Evolutionary conservation across 305 asterid genomes (phyloP).

Genomic region (Solanum hybrid): DNA sequence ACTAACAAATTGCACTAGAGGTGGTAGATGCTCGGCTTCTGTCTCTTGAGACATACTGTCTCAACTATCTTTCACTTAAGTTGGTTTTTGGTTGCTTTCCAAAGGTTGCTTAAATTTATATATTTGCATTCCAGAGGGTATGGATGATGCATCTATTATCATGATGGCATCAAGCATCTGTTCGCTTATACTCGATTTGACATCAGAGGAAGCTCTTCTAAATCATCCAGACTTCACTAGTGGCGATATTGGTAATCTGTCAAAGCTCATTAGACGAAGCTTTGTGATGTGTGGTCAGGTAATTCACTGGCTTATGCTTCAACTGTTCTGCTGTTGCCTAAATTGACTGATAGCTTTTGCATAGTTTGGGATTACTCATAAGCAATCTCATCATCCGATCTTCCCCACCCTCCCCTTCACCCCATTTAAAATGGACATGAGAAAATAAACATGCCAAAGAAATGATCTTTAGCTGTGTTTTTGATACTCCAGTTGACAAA

Average conservation of each 20-base stretch:
- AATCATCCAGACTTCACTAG: constrained; percentile 35
- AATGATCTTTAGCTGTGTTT: background rate
- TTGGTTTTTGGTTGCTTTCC: background rate
- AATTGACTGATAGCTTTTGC: background rate
- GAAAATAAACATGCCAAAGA: background rate
- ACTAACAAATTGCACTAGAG: background rate
- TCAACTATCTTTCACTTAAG: background rate
- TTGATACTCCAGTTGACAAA: constrained; percentile 1
- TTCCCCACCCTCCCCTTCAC: background rate
- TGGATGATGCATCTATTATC: constrained; percentile 30
- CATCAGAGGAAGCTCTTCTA: constrained; percentile 67
- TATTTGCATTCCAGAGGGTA: constrained; percentile 28
- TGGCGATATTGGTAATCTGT: constrained; percentile 30
- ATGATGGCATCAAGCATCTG: constrained; percentile 85
- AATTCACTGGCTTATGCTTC: constrained; percentile 4
- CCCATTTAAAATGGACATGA: background rate
- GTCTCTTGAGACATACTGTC: background rate
- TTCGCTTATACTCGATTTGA: constrained; percentile 56
- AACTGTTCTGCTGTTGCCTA: background rate
- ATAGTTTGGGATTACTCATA: background rate
- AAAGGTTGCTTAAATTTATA: background rate
- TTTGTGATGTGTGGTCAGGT: constrained; percentile 38
- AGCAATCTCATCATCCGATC: background rate
- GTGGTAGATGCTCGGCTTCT: background rate
- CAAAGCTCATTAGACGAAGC: constrained; percentile 54